Percentiles rank a stretch among this genome's conserved stretches.
Conservation (phyloP, 2,329 filamentous ascomycete genomes). For the Trichoderma guizhouense region DNA sequence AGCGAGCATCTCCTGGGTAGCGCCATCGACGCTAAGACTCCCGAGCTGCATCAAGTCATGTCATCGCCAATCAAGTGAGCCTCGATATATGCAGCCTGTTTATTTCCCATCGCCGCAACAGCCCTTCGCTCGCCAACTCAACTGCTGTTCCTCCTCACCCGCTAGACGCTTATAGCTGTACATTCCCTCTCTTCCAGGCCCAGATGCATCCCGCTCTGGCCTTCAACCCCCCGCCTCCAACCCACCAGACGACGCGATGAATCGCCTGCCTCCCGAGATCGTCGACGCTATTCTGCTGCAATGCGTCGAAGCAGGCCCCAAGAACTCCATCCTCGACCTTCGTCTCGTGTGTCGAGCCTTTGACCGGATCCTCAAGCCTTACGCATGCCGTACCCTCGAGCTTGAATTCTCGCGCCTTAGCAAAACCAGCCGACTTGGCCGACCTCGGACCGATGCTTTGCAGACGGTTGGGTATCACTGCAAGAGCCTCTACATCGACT, state of each 20-base stretch:
- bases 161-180: not conserved
- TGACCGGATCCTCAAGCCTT: conserved; percentile 44
- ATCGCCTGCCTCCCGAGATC: conserved; percentile 47
- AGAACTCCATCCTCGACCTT: conserved; percentile 44
- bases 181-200: not conserved
- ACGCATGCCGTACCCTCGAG: conserved; percentile 45
- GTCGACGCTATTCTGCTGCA: conserved; percentile 44
- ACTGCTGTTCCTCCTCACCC: not conserved
- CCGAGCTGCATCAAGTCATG: conserved; percentile 4
- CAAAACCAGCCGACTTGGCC: conserved; percentile 31
- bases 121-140: not conserved
- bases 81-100: not conserved
- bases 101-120: not conserved
- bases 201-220: conserved; percentile 9
- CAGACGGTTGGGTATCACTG: conserved; percentile 46
- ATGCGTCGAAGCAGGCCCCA: conserved; percentile 40
- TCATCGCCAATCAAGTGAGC: conserved; percentile 7
- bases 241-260: conserved; percentile 33
- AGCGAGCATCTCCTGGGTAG: not conserved
- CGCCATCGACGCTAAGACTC: conserved; percentile 8
- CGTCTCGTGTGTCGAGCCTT: conserved; percentile 51
- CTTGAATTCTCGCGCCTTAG: conserved; percentile 50
- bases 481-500: conserved; percentile 48
- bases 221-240: not conserved
- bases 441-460: conserved; percentile 40